Percentiles rank a stretch among this genome's conserved stretches.
phyloP scores from a whole-genome alignment of 2,329 filamentous ascomycete genomes.

The Alternaria sp. region DNA sequence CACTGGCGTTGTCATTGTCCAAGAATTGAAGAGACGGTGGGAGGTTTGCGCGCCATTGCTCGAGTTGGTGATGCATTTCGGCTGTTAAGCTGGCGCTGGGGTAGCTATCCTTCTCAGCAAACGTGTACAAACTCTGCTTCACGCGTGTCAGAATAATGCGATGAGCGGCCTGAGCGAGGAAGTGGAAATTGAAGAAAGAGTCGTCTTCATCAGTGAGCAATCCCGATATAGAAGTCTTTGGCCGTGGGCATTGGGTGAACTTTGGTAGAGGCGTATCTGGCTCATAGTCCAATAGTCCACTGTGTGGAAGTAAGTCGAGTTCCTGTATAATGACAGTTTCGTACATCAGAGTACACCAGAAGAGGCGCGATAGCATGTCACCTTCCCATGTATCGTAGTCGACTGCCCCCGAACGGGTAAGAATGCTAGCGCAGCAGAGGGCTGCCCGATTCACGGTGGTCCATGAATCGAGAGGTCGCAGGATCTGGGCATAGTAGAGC shows the following conservation, averaged over 20 bases:
- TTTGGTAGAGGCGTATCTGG: slow-evolving; percentile 63
- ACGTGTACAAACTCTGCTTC: slow-evolving; percentile 61
- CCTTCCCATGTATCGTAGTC: slow-evolving; percentile 63
- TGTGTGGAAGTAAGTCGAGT: slow-evolving; percentile 60
- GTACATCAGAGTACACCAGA: slow-evolving; percentile 66
- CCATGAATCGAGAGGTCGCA: slow-evolving; percentile 65
- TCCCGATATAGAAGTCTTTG: slow-evolving; percentile 46
- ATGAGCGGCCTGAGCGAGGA: slow-evolving; percentile 65
- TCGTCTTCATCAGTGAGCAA: slow-evolving; percentile 58
- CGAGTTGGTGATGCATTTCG: slow-evolving; percentile 64
- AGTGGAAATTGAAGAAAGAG: slow-evolving; percentile 66
- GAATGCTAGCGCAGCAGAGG: slow-evolving; percentile 58
- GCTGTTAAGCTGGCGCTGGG: slow-evolving; percentile 60
- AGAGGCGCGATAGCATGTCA: slow-evolving; percentile 65
- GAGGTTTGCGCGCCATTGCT: slow-evolving; percentile 64
- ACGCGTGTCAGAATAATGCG: slow-evolving; percentile 65
- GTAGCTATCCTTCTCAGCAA: slow-evolving; percentile 52
- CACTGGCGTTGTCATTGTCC: slow-evolving; percentile 44
- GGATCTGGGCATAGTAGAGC: slow-evolving; percentile 62
- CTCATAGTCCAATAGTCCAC: slow-evolving; percentile 61
- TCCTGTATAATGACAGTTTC: slow-evolving; percentile 66
- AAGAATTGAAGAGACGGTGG: slow-evolving; percentile 59
- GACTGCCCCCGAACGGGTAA: slow-evolving; percentile 54
- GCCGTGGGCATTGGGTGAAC: slow-evolving; percentile 58
- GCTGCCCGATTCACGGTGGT: slow-evolving; percentile 63